Base-by-base conservation (phyloP, 768 basidiomycete species). In the Collybia sordida region DNA sequence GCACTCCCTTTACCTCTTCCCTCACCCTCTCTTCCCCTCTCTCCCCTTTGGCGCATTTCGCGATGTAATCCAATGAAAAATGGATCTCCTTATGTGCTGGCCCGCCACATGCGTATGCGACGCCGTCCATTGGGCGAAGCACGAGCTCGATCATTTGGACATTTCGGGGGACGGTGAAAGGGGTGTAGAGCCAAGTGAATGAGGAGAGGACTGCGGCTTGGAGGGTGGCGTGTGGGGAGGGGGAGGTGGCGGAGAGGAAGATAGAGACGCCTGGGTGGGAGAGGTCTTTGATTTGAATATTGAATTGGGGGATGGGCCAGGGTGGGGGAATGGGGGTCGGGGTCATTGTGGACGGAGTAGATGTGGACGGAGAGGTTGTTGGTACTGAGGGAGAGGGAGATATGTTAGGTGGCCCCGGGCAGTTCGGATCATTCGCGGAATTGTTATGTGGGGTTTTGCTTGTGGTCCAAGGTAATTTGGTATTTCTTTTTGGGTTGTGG, bases 1-100 rank as follows among this genome's bases (percentile, higher is more conserved):
- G 71, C 3, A 90, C 87, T 3, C 89, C 90, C 36, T 69, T 55
- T 42, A 90, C 83, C 67, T 92, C 89, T 41, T 85, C 75, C 23
- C 67, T 60, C 47, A 80, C 73, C 35, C 73, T 69, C 50, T 68
- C 47, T n/a, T 92, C 89, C 41, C 85, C 75, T 22, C 67, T 60
- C 47, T 80, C 73, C 35, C 73, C 69, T 49, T 68, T 47, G 12
- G 61, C 60, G 27, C 64, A 67, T 45, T 72, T 69, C 44, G 67
- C 67, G 64, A 91, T 75, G 65, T 90, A 80, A 42, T 83, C 74
- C 19, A 86, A 75, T 6, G 87, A 85, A 42, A 90, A 74, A 59
- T 88, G 83, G 24, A 91, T 83, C 67, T 90, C 85, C 69, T 92
- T 91, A 63, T 82, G 72, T 14, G 72, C 62, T 11, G 67, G 45